phyloP scores from a whole-genome alignment of 1,284 basidiomycete genomes.

The Porogramme epimiltina region DNA sequence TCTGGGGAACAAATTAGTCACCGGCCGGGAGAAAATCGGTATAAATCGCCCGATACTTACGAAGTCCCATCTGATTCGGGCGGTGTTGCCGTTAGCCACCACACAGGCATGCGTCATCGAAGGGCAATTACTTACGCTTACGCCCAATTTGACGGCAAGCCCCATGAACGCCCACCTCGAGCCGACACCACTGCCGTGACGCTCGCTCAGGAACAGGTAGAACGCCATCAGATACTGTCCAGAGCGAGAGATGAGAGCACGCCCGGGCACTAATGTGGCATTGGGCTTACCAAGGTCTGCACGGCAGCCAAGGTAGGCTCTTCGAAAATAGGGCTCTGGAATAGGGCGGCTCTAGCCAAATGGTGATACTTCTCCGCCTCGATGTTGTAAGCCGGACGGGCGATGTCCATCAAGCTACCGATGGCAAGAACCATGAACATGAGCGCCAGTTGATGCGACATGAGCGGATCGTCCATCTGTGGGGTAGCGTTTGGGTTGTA shows the following conservation, averaged over 20 bases:
- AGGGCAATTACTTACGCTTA: constrained; percentile 58
- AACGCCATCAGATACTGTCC: constrained; percentile 74
- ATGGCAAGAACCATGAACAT: constrained; percentile 79
- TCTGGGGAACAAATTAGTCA: constrained; percentile 42
- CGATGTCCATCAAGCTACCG: constrained; percentile 69
- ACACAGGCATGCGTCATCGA: neutral
- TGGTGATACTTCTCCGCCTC: constrained; percentile 82
- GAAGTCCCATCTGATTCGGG: constrained; percentile 64
- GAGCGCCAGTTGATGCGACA: constrained; percentile 68
- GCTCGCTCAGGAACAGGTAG: constrained; percentile 74
- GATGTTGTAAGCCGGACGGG: constrained; percentile 64
- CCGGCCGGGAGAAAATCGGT: constrained; percentile 13
- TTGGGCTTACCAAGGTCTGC: constrained; percentile 60
- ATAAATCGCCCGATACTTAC: constrained; percentile 48
- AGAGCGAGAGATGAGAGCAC: neutral
- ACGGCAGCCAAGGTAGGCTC: constrained; percentile 74
- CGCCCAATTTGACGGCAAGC: constrained; percentile 73
- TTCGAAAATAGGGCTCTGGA: constrained; percentile 71
- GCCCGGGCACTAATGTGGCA: neutral
- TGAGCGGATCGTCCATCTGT: constrained; percentile 55
- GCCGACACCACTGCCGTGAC: constrained; percentile 70
- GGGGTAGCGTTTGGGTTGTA: constrained; percentile 52
- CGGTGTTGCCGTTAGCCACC: constrained; percentile 2
- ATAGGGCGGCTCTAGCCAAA: constrained; percentile 69
- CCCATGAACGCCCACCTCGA: constrained; percentile 81